A percentile compares a stretch with the other conserved stretches of the same genome.
These are phyloP conservation scores for Sphagnum fallax DNA, from an alignment of 228 moss, liverwort and hornwort genomes.

Conservation along the genomic window DNA sequence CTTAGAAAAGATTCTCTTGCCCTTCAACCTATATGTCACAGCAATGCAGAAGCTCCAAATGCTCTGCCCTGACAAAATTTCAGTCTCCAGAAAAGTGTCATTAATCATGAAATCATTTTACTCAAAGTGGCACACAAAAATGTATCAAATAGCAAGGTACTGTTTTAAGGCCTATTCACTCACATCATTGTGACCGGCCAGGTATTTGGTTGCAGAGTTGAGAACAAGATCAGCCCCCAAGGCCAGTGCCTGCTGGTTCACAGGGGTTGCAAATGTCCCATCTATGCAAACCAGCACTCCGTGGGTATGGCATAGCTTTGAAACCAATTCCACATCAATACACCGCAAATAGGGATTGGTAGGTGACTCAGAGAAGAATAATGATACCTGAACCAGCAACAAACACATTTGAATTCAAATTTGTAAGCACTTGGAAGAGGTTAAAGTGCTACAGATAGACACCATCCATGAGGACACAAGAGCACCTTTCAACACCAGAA, in stretches of 20 bases:
- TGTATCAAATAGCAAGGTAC: too few relatives aligned
- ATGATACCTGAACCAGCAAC: conserved; percentile 64
- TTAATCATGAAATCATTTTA: too few relatives aligned
- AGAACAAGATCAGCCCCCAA: conserved; percentile 92
- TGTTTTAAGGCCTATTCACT: conserved; percentile 10
- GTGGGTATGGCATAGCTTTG: conserved; percentile 77
- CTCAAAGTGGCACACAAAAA: too few relatives aligned
- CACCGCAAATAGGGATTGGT: conserved; percentile 99
- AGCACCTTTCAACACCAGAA: too few relatives aligned
- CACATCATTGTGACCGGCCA: conserved; percentile 98
- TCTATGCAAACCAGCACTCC: conserved; percentile 89
- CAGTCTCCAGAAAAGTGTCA: too few relatives aligned
- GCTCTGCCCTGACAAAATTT: too few relatives aligned
- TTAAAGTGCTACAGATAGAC: too few relatives aligned
- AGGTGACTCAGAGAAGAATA: conserved; percentile 98
- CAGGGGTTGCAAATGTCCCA: conserved; percentile 98
- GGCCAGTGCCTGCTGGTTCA: conserved; percentile 88
- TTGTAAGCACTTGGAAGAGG: too few relatives aligned
- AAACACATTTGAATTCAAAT: neutral
- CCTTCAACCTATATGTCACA: too few relatives aligned
- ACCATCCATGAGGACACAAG: too few relatives aligned
- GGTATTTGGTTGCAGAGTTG: conserved; percentile 96
- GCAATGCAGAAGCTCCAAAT: too few relatives aligned
- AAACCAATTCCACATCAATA: conserved; percentile 86
- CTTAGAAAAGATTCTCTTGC: too few relatives aligned